Evolutionary conservation across 2,329 filamentous ascomycete species (phyloP).

Genomic region (Sphaerulina musiva): DNA sequence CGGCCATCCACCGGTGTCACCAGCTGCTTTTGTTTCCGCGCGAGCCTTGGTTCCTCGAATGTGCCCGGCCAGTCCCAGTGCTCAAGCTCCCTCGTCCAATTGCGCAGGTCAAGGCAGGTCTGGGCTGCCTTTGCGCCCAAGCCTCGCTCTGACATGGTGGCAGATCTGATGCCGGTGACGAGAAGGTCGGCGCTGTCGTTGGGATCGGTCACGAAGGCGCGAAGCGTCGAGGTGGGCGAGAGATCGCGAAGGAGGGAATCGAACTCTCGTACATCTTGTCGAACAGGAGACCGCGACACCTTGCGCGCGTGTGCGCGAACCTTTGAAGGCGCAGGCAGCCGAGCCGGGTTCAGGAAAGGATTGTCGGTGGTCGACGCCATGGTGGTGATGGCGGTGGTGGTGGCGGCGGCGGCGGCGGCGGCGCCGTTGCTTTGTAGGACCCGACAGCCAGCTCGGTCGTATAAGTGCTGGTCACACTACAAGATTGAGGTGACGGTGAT

Average conservation of each 20-base stretch:
- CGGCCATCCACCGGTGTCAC: not conserved
- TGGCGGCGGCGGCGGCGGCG: not conserved
- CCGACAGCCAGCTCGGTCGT: not conserved
- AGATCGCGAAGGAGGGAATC: slow-evolving; percentile 52
- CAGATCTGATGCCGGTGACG: slow-evolving; percentile 53
- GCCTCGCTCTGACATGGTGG: slow-evolving; percentile 60
- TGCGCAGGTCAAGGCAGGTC: slow-evolving; percentile 63
- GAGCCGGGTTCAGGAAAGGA: slow-evolving; percentile 28
- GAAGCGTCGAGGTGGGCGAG: slow-evolving; percentile 54
- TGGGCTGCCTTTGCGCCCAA: slow-evolving; percentile 65
- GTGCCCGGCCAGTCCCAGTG: slow-evolving; percentile 54
- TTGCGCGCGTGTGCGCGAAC: slow-evolving; percentile 23
- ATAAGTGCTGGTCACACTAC: not conserved
- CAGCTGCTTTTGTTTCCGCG: slow-evolving; percentile 18
- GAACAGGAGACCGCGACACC: slow-evolving; percentile 28
- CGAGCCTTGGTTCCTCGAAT: slow-evolving; percentile 38
- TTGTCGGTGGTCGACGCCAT: slow-evolving; percentile 11
- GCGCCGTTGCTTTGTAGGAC: not conserved
- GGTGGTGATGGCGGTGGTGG: not conserved
- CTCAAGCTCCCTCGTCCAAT: slow-evolving; percentile 68
- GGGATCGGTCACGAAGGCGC: slow-evolving; percentile 50
- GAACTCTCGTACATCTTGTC: slow-evolving; percentile 24
- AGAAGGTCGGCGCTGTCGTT: slow-evolving; percentile 35
- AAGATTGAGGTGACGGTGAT: not conserved
- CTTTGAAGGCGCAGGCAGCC: slow-evolving; percentile 20